A percentile compares a stretch with the other conserved stretches of the same genome.
Evolutionary conservation across 495 filamentous ascomycete species (phyloP).

Genomic region (Penicillium goetzii): DNA sequence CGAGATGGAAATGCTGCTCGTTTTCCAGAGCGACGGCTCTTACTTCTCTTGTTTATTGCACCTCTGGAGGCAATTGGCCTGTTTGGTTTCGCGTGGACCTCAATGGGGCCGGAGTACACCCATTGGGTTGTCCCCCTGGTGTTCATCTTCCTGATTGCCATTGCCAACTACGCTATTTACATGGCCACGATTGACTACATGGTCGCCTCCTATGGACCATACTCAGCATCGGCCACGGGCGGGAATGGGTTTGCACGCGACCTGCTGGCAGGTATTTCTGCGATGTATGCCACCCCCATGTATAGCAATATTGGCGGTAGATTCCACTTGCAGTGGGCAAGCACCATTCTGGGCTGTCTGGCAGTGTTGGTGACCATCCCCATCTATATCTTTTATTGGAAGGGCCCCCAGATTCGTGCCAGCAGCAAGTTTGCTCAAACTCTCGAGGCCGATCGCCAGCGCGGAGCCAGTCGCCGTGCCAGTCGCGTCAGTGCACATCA

Average conservation of each 20-base stretch:
- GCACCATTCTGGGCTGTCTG: no score
- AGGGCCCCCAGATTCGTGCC: no score
- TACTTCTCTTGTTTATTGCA: conserved; percentile 62
- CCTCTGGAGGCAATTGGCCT: conserved; percentile 69
- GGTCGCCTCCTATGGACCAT: conserved; percentile 77
- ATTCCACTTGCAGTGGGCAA: no score
- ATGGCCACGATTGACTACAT: conserved; percentile 88
- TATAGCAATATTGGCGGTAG: conserved; percentile 39
- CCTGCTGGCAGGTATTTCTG: conserved; percentile 36
- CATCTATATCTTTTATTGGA: no score
- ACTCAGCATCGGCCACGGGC: conserved; percentile 77
- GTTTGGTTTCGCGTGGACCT: conserved; percentile 71
- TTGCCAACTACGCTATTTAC: no score
- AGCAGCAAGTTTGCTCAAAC: no score
- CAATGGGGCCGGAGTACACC: conserved; percentile 50
- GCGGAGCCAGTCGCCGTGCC: no score
- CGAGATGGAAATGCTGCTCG: conserved; percentile 54
- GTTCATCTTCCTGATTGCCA: no score
- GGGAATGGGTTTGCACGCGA: conserved; percentile 61
- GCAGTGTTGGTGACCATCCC: no score
- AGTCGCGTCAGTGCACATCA: no score
- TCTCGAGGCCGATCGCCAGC: no score
- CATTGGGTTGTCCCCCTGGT: no score
- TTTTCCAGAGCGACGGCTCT: conserved; percentile 60
- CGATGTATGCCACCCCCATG: conserved; percentile 52